Evolutionary conservation across 2,329 filamentous ascomycete genomes (phyloP).

Genomic region (Ciborinia camelliae): DNA sequence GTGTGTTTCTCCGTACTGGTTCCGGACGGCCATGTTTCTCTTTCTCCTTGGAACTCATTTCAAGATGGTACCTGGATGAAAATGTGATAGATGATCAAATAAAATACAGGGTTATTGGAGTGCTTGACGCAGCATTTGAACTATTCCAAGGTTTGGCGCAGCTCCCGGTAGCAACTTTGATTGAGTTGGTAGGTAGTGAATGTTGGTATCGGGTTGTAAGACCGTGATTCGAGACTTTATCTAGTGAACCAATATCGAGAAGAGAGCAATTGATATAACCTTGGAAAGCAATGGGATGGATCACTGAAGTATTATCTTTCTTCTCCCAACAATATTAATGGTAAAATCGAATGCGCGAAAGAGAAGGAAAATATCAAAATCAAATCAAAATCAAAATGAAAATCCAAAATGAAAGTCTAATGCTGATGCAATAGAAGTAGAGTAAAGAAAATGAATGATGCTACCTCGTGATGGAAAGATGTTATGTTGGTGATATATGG

Average conservation of each 20-base stretch:
- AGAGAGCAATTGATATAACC: background rate
- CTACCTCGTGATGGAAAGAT: background rate
- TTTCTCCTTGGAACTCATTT: slow-evolving; percentile 24
- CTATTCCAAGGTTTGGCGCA: slow-evolving; percentile 1
- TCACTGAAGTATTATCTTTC: background rate
- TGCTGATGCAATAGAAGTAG: slow-evolving; percentile 3
- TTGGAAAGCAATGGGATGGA: background rate
- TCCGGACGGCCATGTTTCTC: slow-evolving; percentile 22
- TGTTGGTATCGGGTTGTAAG: background rate
- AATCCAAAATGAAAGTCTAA: background rate
- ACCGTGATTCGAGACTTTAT: background rate
- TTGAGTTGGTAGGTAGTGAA: slow-evolving; percentile 6
- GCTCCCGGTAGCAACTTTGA: background rate
- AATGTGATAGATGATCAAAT: slow-evolving; percentile 16
- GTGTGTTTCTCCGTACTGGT: slow-evolving; percentile 31
- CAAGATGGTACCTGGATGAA: background rate
- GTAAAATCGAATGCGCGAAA: background rate
- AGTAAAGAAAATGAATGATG: background rate
- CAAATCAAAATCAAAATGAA: background rate
- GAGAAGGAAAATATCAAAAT: background rate
- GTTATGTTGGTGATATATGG: background rate
- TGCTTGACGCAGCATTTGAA: slow-evolving; percentile 3
- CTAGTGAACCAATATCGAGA: background rate
- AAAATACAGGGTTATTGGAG: background rate
- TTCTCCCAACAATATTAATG: background rate